Evolutionary conservation across 768 basidiomycete genomes (phyloP), one percentile per base, ranked within the genome.

Genomic region (Collybia nuda): DNA sequence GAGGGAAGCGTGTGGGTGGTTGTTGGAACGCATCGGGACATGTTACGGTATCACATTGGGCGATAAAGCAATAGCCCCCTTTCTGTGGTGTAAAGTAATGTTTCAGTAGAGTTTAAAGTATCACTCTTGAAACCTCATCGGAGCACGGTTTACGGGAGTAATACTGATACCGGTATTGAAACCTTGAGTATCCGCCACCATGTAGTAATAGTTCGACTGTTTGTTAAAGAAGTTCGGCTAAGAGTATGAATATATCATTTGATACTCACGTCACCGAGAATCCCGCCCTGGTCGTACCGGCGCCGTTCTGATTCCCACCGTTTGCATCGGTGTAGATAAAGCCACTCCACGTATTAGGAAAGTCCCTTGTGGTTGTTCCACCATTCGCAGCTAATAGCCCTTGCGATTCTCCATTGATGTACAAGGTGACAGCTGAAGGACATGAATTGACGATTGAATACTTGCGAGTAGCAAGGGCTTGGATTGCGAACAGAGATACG

Each of bases 251-350:
- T 35, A 14, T n/a, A 2, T 36, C 4, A 36, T 14, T 21, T 9
- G 23, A 14, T n/a, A 38, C 45, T n/a, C 23, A 38, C 45, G 3
- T 11, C 29, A 5, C 62, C 64, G 26, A 50, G 57, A 65, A 65
- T 3, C 59, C 64, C 5, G 64, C 64, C 15, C 62, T 18, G 6
- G 58, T 58, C 1, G 60, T 63, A 21, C 60, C 64, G 40, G 51
- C 51, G 2, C 62, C 62, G n/a, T 53, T 54, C 8, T 44, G 42
- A 42, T 59, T 59, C 1, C 64, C 64, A 11, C 57, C 54, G 44
- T 63, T 63, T 11, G 58, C 60, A 22, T 62, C 58, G 7, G 56
- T 60, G 29, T 65, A 65, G n/a, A 65, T 62, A 15, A 63, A 55
- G 3, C 62, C 64, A 43, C 58, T 60, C 52, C 57, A 65, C 4